Base-by-base conservation (phyloP, 768 basidiomycete species). In the Antrodiella citrinella region DNA sequence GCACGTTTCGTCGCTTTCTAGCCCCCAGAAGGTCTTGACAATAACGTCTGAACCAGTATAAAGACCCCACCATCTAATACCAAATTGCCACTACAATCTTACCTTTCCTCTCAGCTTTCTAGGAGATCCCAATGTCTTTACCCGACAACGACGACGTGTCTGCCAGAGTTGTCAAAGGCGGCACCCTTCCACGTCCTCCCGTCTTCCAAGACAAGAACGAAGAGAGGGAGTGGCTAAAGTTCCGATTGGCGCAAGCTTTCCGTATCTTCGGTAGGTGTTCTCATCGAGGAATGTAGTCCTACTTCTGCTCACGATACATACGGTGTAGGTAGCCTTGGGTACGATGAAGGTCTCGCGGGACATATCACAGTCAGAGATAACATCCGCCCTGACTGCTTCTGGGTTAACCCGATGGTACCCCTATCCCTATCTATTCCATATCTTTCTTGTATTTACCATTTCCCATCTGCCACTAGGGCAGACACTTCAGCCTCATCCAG, bases 291-390 rank as follows among this genome's bases (percentile, higher is more conserved):
- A n/a, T n/a, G n/a, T n/a, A n/a, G n/a, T n/a, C n/a, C n/a, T n/a
- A n/a, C n/a, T 25, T 39, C 42, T 20, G n/a, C 26, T 40, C 44
- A 20, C 4, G 22, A 35, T 5, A 51, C 12, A 26, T 10, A 19
- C 44, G 30, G 7, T 35, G 21, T 43, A 57, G 59, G 57, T 19
- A 58, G 71, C 47, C 58, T 69, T 21, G 75, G 74, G 19, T 76
- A 69, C 52, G 71, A 69, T 43, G 73, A 76, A 53, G 76, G 74
- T 24, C 63, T 72, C 24, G 72, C 75, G n/a, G 76, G 76, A 0
- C 75, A 77, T 54, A 77, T 78, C 53, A 76, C 76, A 22, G 71
- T 75, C 26, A 68, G 74, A 25, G 72, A 75, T 52, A 67, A 67
- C 19, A 63, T 74, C 48, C 63, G 60, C 39, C 54, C 67, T 18